Conservation (phyloP, 2,329 filamentous ascomycete species). For the Chrysosporium keratinophilum region DNA sequence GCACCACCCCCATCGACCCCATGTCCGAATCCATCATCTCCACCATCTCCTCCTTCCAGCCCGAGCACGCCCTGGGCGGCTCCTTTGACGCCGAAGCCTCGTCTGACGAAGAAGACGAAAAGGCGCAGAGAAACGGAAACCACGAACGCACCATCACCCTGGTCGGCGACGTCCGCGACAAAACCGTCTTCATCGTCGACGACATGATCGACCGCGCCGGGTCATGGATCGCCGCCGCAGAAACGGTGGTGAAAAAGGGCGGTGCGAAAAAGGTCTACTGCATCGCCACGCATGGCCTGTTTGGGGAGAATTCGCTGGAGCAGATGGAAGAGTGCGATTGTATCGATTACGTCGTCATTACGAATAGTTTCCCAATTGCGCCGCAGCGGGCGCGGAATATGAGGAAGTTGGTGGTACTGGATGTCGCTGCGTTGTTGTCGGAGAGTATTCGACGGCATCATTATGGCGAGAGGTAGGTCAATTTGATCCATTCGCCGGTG, state of each 20-base stretch:
- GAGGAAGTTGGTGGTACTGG: conserved; percentile 78
- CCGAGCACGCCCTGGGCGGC: conserved; percentile 65
- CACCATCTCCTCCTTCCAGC: conserved; percentile 61
- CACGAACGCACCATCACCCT: conserved; percentile 92
- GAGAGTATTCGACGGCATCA: conserved; percentile 95
- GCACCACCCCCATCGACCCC: conserved; percentile 56
- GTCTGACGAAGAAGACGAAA: conserved; percentile 76
- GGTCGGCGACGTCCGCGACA: conserved; percentile 84
- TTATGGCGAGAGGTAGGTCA: conserved; percentile 66
- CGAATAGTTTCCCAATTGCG: conserved; percentile 90
- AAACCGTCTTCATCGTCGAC: conserved; percentile 87
- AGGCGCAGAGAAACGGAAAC: conserved; percentile 49
- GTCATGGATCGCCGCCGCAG: conserved; percentile 94
- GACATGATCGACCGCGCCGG: conserved; percentile 98
- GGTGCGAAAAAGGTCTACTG: conserved; percentile 89
- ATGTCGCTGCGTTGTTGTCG: conserved; percentile 75
- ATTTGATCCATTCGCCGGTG: conserved; percentile 22
- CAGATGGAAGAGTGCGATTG: conserved; percentile 87
- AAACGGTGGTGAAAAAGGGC: conserved; percentile 90
- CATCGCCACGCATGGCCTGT: conserved; percentile 93
- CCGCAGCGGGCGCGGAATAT: conserved; percentile 59
- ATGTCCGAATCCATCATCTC: conserved; percentile 80
- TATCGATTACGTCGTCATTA: conserved; percentile 89
- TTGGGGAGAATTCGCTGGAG: conserved; percentile 78
- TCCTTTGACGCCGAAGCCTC: conserved; percentile 75